Evolutionary conservation across 2,329 filamentous ascomycete species (phyloP), one percentile per base, ranked within the genome.

Genomic region (Metarhizium humberi): DNA sequence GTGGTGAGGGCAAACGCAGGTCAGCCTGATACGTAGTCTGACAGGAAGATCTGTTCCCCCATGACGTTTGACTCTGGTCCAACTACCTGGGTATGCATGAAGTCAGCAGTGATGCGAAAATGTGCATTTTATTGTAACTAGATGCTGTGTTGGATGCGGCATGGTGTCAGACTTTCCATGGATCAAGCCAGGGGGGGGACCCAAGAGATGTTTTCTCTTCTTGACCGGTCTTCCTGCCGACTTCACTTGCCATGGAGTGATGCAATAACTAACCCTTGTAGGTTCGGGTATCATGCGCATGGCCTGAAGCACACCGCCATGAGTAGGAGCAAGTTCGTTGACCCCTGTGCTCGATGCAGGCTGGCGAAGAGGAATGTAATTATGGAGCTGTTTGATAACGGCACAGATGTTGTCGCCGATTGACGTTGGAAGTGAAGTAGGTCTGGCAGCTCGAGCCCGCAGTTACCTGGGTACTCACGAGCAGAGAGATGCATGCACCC

Each of bases 271-370:
- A 47, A 52, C 13, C 54, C 54, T 49, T 51, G 50, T 36, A 48
- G 45, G 20, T 14, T 48, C 51, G 13, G 43, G 36, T 52, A 36
- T n/a, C n/a, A 32, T 42, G 25, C 46, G 50, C 54, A 55, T 55
- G 50, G 54, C 40, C 29, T 49, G 42, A 55, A 30, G 50, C 54
- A 55, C 54, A 55, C 54, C 54, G 54, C 54, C 43, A 55, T 29
- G 43, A n/a, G 49, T 16, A 14, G 40, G 25, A 43, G 51, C 49
- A 42, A 32, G 30, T 52, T 51, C 30, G 25, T 42, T 20, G 7
- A 36, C 3, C 38, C 43, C 18, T 32, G 18, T 34, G 32, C 8
- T 46, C 14, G 25, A 25, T 47, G 50, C 29, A 42, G 40, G 11
- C 45, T 42, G 46, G 46, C 46, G 10, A 14, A 25, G 25, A 25